Conservation (phyloP, 805 yeast genomes). For the Yamadazyma nakazawae region DNA sequence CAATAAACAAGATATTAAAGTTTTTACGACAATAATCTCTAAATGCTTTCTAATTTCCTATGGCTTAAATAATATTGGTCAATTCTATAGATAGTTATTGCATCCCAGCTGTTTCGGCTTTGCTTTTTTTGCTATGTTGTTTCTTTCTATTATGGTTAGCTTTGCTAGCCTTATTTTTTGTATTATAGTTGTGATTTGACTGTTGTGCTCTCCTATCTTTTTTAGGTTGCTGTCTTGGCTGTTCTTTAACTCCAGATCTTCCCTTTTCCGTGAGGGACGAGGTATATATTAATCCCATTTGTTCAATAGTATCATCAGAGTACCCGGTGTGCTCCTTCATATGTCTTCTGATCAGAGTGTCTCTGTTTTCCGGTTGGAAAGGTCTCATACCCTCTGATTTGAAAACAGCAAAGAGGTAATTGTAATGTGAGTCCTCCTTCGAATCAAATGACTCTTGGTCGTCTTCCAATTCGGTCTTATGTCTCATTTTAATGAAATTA, state of each 20-base stretch:
- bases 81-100: background rate
- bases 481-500: background rate
- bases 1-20: no score
- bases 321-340: slow-evolving; percentile 56
- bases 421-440: slow-evolving; percentile 37
- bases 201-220: background rate
- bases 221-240: background rate
- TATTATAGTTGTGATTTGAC: slow-evolving; percentile 36
- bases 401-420: slow-evolving; percentile 52
- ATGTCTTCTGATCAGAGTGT: slow-evolving; percentile 46
- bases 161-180: slow-evolving; percentile 50
- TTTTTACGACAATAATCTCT: no score
- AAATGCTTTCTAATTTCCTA: no score
- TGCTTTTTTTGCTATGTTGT: slow-evolving; percentile 51
- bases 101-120: slow-evolving; percentile 2
- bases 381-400: slow-evolving; percentile 43
- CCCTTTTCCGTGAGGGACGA: slow-evolving; percentile 1
- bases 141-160: slow-evolving; percentile 67
- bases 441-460: no score
- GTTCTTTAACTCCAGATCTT: background rate
- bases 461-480: background rate
- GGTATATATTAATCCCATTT: slow-evolving; percentile 50
- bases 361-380: slow-evolving; percentile 47
- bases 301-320: slow-evolving; percentile 91
- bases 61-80: no score